Base-by-base conservation (phyloP, 164 flowering plant genomes). In the Tetrastigma voinierianum region DNA sequence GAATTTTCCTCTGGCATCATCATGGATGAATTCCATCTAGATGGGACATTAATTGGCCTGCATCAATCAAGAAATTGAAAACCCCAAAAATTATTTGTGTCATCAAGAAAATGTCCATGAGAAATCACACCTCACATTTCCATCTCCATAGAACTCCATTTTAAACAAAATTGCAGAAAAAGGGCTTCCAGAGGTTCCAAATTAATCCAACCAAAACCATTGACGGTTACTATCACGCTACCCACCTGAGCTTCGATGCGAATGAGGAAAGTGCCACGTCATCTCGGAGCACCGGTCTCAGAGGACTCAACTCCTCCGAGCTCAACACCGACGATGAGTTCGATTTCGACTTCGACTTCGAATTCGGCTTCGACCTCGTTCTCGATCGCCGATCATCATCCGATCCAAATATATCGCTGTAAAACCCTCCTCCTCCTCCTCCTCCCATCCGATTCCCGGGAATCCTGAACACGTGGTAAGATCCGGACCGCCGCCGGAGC, bases 191-290 rank as follows among this genome's bases (percentile, higher is more conserved):
- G 40, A 32, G 40, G 6, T 32, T 32, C 40, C 40, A 32, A 32
- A 32, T 32, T 32, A 23, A 16, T 9, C 9, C 25, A 32, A 12
- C 8, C 40, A 32, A 32, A 32, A 32, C 3, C 40, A 32, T 32
- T 32, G 6, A 7, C 40, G 3, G 7, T 3, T 19, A 46, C 17
- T 45, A 45, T 55, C 4, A n/a, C 9, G 1, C n/a, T 7, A 43
- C 32, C 13, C 72, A 92, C 98, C 94, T 90, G 80, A 90, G 91
- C 79, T 85, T 90, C 10, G 92, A 81, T 59, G 88, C 76, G 52
- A 75, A 80, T 14, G 81, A 75, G 0, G 83, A 74, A 53, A 86
- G 72, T 44, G 72, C 82, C 20, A 70, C 82, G 72, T 90, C 89
- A 8, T 82, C 87, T 3, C 79, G 78, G 70, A 45, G 43, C 10